Evolutionary conservation across 2,329 filamentous ascomycete species (phyloP), one percentile per base, ranked within the genome.

Genomic region (Phaeoacremonium minimum): DNA sequence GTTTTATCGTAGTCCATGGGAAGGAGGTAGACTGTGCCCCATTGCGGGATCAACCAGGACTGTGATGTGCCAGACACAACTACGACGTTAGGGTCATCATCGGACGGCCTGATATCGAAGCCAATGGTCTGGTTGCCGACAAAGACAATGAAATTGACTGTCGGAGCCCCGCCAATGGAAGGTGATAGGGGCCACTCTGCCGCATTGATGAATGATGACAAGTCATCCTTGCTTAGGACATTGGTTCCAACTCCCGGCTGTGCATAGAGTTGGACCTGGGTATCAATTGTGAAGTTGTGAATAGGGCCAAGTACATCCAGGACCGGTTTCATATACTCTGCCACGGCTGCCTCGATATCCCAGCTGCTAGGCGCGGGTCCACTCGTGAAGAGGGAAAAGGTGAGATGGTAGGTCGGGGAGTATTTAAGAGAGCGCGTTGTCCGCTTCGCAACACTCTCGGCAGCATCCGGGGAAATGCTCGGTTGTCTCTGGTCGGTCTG

Each of bases 101-200:
- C 35, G 8, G 16, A 30, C 19, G 26, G 36, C 22, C 16, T 31
- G 14, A 41, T 29, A 3, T 49, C 35, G 1, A 69, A 51, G 5
- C 60, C 67, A 43, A 88, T 89, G 8, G 82, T 88, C 40, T 85
- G 77, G 40, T 87, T 80, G 6, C 90, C 88, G 7, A 94, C 80
- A 53, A 93, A 98, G 18, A 97, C 73, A 38, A 97, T 82, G 56
- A 98, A 97, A 62, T 98, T 97, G 53, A 98, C 82, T 0, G 93
- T 98, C 1, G 93, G 93, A 0, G 91, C 91, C 14, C 80, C 81
- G 29, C 90, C 93, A 47, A 98, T 97, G 38, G 88, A 95, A 1
- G 91, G 91, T 44, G 86, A 95, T 4, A 98, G 65, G 1, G 93
- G 93, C 93, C 93, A 98, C 64, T 98, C 93, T 3, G 93, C 93